Evolutionary conservation across 768 basidiomycete genomes (phyloP).

Genomic region (Strobilomyces dryophilus): DNA sequence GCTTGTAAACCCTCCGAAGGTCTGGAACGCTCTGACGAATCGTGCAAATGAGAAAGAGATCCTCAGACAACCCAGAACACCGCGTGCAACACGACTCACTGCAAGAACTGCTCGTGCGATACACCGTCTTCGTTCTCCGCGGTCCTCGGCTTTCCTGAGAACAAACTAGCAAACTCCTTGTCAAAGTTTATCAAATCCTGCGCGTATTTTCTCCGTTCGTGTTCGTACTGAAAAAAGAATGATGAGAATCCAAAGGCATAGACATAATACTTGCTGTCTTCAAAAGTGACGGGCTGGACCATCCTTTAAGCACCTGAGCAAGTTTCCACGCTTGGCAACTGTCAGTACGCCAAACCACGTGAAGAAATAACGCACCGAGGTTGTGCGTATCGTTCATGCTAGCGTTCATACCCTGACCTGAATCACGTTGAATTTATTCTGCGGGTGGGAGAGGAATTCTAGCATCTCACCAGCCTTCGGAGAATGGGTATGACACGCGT

Average conservation of each 20-base stretch:
- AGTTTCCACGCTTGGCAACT: conserved; percentile 42
- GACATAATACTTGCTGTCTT: conserved; percentile 33
- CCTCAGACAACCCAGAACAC: background rate
- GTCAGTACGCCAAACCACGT: conserved; percentile 40
- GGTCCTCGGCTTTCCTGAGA: conserved; percentile 62
- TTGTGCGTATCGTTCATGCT: conserved; percentile 76
- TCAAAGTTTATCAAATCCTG: conserved; percentile 73
- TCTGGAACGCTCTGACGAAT: conserved; percentile 32
- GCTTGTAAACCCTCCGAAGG: conserved; percentile 36
- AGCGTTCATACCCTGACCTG: conserved; percentile 75
- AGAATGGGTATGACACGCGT: conserved; percentile 69
- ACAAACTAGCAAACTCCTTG: conserved; percentile 58
- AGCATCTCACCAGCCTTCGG: conserved; percentile 52
- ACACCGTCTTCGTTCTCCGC: conserved; percentile 34
- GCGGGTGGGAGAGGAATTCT: background rate
- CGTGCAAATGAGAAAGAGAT: background rate
- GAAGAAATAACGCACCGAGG: conserved; percentile 38
- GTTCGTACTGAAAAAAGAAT: conserved; percentile 53
- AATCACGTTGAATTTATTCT: background rate
- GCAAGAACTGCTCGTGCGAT: conserved; percentile 34
- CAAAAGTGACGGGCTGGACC: conserved; percentile 35
- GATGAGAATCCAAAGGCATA: background rate
- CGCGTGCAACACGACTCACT: conserved; percentile 12
- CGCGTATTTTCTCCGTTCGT: conserved; percentile 63
- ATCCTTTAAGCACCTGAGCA: conserved; percentile 40